Base-by-base conservation (phyloP, 495 filamentous ascomycete genomes). In the Tuber aestivum region DNA sequence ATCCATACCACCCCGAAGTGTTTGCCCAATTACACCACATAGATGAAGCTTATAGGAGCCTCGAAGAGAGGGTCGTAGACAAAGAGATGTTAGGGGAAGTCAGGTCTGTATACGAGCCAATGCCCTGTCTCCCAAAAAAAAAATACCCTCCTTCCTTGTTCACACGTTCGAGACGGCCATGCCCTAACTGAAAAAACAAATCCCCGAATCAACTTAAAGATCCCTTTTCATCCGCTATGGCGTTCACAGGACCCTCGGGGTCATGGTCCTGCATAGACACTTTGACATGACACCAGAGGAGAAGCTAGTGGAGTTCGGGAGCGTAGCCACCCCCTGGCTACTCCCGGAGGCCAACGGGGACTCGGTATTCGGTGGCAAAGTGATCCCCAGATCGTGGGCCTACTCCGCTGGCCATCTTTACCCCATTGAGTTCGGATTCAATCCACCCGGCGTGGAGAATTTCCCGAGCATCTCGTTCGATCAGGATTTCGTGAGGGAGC, bases 181-280 rank as follows among this genome's bases (percentile, higher is more conserved):
- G 32, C 12, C 27, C 56, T 65, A 27, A 65, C 56, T 65, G 56
- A 65, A 18, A 70, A 41, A 70, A 27, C 27, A 32, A 2, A 20
- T 5, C 45, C 16, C 32, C 12, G 20, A 65, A 65, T 35, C 56
- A 65, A 50, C 40, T 73, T 75, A 35, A 18, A 83, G 81, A 48
- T 72, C 72, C 0, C 68, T 83, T 16, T 83, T 83, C 45, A 76
- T 74, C 37, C 56, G 45, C 4, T 74, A 83, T 71, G 71, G 72
- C 16, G 73, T 83, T 14, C 78, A 81, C 20, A 75, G 75, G 4
- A 74, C 45, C 23, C 61, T 79, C 70, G 82, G 82, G 18, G 27
- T 83, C 35, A 79, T 75, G 41, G 76, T 83, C 42, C 72, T 83
- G n/a, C 82, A 83, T 45, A 72, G 76, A 6, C 82, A 83, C 45